Evolutionary conservation across 2,329 filamentous ascomycete species (phyloP).

Genomic region (Fusarium clavum): DNA sequence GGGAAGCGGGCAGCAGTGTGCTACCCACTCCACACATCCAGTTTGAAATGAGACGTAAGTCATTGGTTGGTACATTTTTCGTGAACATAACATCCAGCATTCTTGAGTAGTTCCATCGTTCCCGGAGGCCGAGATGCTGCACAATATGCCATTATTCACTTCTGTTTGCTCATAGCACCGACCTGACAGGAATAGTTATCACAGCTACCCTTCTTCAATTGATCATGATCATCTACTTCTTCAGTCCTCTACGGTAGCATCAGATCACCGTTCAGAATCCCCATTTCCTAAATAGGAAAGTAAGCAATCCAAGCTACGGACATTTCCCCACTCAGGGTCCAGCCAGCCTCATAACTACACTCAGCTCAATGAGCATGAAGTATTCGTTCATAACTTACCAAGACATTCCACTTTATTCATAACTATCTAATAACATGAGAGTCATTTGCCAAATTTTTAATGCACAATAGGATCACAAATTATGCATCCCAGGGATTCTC

Average conservation of each 20-base stretch:
- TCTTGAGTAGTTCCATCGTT: background rate
- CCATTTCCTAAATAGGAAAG: background rate
- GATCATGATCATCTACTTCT: no score
- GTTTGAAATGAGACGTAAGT: background rate
- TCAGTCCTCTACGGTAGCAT: background rate
- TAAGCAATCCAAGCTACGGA: background rate
- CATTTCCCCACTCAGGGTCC: background rate
- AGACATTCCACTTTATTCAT: no score
- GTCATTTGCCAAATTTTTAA: no score
- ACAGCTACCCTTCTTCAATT: background rate
- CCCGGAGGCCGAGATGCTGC: background rate
- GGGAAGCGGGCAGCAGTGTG: background rate
- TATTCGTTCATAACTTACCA: background rate
- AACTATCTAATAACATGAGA: no score
- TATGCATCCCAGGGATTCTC: conserved; percentile 2
- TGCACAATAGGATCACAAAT: background rate
- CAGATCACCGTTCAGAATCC: background rate
- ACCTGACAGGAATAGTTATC: background rate
- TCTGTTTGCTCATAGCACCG: no score
- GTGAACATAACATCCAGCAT: background rate
- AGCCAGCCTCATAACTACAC: background rate
- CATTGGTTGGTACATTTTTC: background rate
- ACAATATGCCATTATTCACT: no score
- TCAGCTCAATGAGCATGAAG: no score
- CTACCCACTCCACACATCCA: background rate